phyloP scores from a whole-genome alignment of 352 stramenopile species.

The Globisporangium echinulatum region DNA sequence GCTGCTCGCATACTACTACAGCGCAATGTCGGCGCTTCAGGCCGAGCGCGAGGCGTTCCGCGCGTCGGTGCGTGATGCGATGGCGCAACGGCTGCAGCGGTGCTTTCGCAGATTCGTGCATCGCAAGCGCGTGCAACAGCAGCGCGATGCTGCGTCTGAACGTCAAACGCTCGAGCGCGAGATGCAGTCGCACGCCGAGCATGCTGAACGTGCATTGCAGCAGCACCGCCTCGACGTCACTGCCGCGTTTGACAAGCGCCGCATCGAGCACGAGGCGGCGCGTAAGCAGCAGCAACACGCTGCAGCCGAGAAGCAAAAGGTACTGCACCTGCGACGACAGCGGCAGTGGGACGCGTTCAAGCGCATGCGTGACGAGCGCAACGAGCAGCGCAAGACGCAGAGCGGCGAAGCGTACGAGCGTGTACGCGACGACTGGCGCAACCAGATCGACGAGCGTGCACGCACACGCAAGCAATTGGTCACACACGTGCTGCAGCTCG shows the following conservation, averaged over 20 bases:
- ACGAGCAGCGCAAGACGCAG: constrained; percentile 35
- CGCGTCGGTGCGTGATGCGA: constrained; percentile 23
- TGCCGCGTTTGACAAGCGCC: constrained; percentile 42
- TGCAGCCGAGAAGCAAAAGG: constrained; percentile 51
- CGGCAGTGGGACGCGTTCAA: constrained; percentile 61
- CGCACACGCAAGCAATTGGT: constrained; percentile 25
- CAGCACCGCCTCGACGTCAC: constrained; percentile 38
- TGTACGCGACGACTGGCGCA: constrained; percentile 40
- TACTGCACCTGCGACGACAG: constrained; percentile 41
- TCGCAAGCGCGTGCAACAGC: constrained; percentile 14
- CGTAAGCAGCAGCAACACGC: constrained; percentile 42
- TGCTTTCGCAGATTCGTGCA: constrained; percentile 29
- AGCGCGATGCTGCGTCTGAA: constrained; percentile 20
- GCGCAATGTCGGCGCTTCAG: constrained; percentile 48
- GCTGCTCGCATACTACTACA: constrained; percentile 44
- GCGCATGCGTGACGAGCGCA: constrained; percentile 21
- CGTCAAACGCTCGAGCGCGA: constrained; percentile 28
- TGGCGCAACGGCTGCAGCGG: constrained; percentile 42
- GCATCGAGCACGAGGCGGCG: constrained; percentile 29
- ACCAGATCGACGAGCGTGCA: constrained; percentile 23
- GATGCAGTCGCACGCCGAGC: constrained; percentile 32
- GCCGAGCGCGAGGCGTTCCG: constrained; percentile 44
- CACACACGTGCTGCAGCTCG: constrained; percentile 40
- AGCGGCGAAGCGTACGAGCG: constrained; percentile 26
- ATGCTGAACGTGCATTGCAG: constrained; percentile 23